Percentiles rank a stretch among this genome's conserved stretches.
phyloP scores from a whole-genome alignment of 2,329 filamentous ascomycete genomes.

The Claviceps monticola region DNA sequence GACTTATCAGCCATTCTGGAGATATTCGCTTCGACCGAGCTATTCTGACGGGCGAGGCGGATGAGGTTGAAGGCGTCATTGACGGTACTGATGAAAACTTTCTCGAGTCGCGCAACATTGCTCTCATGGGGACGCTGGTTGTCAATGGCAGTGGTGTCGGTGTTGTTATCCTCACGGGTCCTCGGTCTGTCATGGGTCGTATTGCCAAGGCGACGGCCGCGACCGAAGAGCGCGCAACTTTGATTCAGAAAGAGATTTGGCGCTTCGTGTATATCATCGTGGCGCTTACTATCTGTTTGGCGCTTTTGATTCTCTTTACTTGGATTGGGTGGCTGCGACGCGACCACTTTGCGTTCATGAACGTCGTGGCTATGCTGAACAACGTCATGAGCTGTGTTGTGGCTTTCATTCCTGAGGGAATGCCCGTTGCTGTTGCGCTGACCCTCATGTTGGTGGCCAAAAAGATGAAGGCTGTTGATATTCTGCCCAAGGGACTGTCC shows the following conservation, averaged over 20 bases:
- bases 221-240: constrained; percentile 23
- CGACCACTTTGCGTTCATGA: constrained; percentile 25
- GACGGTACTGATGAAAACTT: constrained; percentile 27
- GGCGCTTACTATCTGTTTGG: constrained; percentile 23
- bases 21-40: constrained; percentile 29
- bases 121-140: constrained; percentile 28
- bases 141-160: constrained; percentile 27
- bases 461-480: constrained; percentile 27
- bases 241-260: constrained; percentile 28
- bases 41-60: constrained; percentile 28
- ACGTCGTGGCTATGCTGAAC: constrained; percentile 28
- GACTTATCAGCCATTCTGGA: constrained; percentile 26
- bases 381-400: constrained; percentile 31
- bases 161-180: constrained; percentile 26
- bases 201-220: constrained; percentile 24
- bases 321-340: constrained; percentile 28
- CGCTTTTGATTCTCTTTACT: constrained; percentile 28
- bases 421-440: constrained; percentile 24
- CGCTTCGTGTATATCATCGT: constrained; percentile 31
- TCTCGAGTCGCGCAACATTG: constrained; percentile 29
- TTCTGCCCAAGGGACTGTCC: constrained; percentile 27
- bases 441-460: constrained; percentile 29
- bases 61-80: constrained; percentile 26
- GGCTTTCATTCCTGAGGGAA: constrained; percentile 26
- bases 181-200: constrained; percentile 26